Base-by-base conservation (phyloP, 2,329 filamentous ascomycete genomes). In the Pestalotiopsis sp. region DNA sequence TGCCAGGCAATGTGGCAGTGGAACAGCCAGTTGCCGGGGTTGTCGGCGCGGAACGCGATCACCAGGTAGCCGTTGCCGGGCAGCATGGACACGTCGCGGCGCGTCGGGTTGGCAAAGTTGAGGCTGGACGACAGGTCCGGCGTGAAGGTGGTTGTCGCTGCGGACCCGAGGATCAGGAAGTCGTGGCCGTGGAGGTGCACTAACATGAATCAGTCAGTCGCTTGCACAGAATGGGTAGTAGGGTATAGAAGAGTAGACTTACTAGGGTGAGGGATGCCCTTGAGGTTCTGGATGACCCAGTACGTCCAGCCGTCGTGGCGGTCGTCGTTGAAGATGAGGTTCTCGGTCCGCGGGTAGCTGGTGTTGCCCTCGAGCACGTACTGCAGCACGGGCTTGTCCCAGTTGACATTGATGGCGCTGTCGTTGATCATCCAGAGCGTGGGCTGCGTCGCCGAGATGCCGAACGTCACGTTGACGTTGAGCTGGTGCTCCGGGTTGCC, bases 1-100 rank as follows among this genome's bases (percentile, higher is more conserved):
- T 88, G 85, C 83, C 81, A 85, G n/a, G 81, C 81, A 65, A 85
- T 84, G 73, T 84, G 82, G 75, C 82, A 84, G 71, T 84, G 82
- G 74, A 83, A 76, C n/a, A 83, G 72, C 81, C 82, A 84, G 38
- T 78, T 75, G 62, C 85, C 85, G 0, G 85, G 85, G 71, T 87
- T 86, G 73, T 87, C 81, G 0, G 83, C 79, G 62, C 76, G 73
- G 75, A 85, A 87, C 0, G 82, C 84, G 31, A 87, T 75, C 3
- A 83, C 80, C 9, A 86, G 69, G 73, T 82, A 83, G 0, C 84
- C 85, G n/a, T 73, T 74, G 4, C 73, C 75, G 1, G 82, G 81
- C 12, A 86, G 73, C 68, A 82, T 79, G 2, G 81, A 80, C 1
- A 82, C 83, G 71, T 87, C 85, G 23, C 85, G 76, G 1, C 84